Evolutionary conservation across 1,139 yeast genomes (phyloP), one percentile per base, ranked within the genome.

Genomic region (Taphrina populina): DNA sequence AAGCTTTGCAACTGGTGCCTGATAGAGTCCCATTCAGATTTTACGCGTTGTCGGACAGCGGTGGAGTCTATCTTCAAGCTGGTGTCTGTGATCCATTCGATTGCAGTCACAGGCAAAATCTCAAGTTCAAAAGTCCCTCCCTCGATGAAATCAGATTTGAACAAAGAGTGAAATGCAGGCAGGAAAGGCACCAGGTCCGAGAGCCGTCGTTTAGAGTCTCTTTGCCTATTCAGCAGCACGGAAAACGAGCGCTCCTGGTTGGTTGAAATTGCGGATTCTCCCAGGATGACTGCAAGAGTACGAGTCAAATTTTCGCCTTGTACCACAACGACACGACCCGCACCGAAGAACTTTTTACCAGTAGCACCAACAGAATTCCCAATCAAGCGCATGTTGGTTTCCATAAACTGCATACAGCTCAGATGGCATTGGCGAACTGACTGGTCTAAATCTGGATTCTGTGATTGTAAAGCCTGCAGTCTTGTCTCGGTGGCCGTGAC

Each of bases 311-410:
- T 64, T 2, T 67, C 68, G 63, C 81, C 82, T 60, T 81, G 76
- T 67, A 73, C 85, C 8, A 83, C 76, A 54, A 87, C 67, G 55
- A 85, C 66, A 59, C 88, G 74, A 7, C 95, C 95, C 1, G 71
- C 40, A 17, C 44, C 41, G n/a, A 58, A 56, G 27, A 52, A 57
- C 34, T 61, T 56, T 19, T 57, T 56, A 21, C 63, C 60, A 2
- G 57, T 27, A 19, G 47, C 47, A 5, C 34, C 32, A 7, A 52
- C 56, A 13, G 58, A 47, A 11, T 29, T 36, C 3, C 27, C 34
- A 10, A 40, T 29, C 34, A 55, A 23, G 19, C 20, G 19, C 7
- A 15, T 32, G 13, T 32, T n/a, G 5, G 17, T 15, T 19, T 26
- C 52, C 17, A 39, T 33, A 30, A 8, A 43, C 39, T 37, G 56